These are phyloP conservation scores for Tuber melanosporum DNA, from an alignment of 495 filamentous ascomycete genomes.

Conservation along the genomic window DNA sequence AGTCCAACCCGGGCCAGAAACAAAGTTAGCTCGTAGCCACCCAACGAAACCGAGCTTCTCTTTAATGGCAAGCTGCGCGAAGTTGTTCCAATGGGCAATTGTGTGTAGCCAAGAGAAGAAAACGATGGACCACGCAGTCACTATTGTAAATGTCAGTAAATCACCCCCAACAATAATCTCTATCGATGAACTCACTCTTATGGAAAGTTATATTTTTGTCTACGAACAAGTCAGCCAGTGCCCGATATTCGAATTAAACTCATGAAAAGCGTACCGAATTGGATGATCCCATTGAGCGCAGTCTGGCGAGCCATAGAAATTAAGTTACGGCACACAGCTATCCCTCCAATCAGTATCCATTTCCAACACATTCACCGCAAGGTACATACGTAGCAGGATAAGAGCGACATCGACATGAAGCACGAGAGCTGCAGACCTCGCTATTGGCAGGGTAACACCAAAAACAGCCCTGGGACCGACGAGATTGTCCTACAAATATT, in stretches of 20 bases:
- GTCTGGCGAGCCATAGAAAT: slow-evolving; percentile 69
- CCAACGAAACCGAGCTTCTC: slow-evolving; percentile 66
- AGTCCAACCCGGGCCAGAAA: slow-evolving; percentile 70
- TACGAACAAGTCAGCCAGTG: slow-evolving; percentile 30
- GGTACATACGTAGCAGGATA: slow-evolving; percentile 56
- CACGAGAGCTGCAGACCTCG: slow-evolving; percentile 60
- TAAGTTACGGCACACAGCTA: slow-evolving; percentile 66
- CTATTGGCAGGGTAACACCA: slow-evolving; percentile 64
- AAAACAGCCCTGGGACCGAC: slow-evolving; percentile 56
- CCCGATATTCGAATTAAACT: background rate
- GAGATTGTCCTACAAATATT: slow-evolving; percentile 51
- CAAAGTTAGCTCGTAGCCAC: slow-evolving; percentile 61
- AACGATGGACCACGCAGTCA: slow-evolving; percentile 71
- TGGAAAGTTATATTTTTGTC: slow-evolving; percentile 79
- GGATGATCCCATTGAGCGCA: slow-evolving; percentile 68
- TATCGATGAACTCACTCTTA: slow-evolving; percentile 47
- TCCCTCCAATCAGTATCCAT: slow-evolving; percentile 18
- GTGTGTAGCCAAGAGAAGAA: slow-evolving; percentile 78
- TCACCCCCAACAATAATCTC: background rate
- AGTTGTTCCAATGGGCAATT: slow-evolving; percentile 74
- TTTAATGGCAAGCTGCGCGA: slow-evolving; percentile 64
- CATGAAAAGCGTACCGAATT: slow-evolving; percentile 50
- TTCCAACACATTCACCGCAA: background rate
- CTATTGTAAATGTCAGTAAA: slow-evolving; percentile 26
- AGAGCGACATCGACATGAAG: slow-evolving; percentile 71